Conservation (phyloP, 192 early-diverging fungal genomes). For the Cetraspora pellucida region DNA sequence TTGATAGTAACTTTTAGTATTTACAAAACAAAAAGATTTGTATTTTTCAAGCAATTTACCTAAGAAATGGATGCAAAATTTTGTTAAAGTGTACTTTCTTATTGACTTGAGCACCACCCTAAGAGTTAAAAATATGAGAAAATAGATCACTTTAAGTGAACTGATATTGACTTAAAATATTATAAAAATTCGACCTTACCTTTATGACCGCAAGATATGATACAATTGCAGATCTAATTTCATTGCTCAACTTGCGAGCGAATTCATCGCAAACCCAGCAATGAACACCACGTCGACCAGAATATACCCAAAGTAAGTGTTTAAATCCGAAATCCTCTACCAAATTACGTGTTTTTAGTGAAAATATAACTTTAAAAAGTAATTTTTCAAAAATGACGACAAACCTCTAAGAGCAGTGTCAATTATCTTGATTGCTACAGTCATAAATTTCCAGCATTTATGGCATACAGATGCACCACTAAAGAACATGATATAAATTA, state of each 20-base stretch:
- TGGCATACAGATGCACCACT: conserved; percentile 82
- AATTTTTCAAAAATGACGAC: neutral
- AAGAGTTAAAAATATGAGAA: neutral
- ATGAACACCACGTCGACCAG: conserved; percentile 96
- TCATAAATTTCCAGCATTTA: conserved; percentile 96
- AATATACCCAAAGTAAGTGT: conserved; percentile 92
- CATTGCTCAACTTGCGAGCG: conserved; percentile 76
- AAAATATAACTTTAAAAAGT: neutral
- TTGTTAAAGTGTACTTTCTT: conserved; percentile 73
- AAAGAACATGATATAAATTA: neutral
- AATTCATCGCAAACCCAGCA: conserved; percentile 96
- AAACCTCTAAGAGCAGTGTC: conserved; percentile 70
- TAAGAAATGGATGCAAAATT: conserved; percentile 70
- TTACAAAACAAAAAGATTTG: conserved; percentile 24
- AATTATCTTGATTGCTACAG: conserved; percentile 84
- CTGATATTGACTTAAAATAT: neutral
- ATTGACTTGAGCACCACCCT: conserved; percentile 74
- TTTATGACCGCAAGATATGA: conserved; percentile 80
- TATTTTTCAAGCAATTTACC: conserved; percentile 46
- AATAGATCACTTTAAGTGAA: neutral
- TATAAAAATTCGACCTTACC: conserved; percentile 34
- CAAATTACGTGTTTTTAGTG: neutral
- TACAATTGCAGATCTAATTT: conserved; percentile 81
- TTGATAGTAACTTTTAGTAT: neutral
- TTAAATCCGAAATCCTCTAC: conserved; percentile 94